Evolutionary conservation across 2,329 filamentous ascomycete genomes (phyloP), one percentile per base, ranked within the genome.

Genomic region (Ophiosphaerella korrae): DNA sequence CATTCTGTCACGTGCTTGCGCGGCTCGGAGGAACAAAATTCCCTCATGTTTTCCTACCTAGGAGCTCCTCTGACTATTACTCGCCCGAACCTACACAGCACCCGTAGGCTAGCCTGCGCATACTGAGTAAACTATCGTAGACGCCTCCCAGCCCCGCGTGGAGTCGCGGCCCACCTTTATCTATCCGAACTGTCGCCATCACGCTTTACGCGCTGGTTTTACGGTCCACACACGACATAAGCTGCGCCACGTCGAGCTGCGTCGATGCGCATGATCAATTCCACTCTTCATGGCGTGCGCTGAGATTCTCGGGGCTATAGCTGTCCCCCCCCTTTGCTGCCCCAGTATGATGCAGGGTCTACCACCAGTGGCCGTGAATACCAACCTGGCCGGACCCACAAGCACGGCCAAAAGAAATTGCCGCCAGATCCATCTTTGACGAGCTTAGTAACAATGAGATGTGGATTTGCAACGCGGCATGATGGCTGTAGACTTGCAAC

Each of bases 371-470:
- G 18, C 23, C 38, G 26, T 34, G 31, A 41, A 34, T 29, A 42
- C 18, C 18, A 21, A 21, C 16, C 31, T 36, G 26, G 39, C 14
- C 32, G 18, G 29, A 46, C 35, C 29, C 37, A 33, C 7, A 29
- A 34, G 14, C 24, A 39, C 12, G 12, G 23, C n/a, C 18, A 7
- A 26, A 38, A 32, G 29, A 37, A 13, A 32, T 24, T 8, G 24
- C 24, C 12, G 13, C 31, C 14, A 35, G 24, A 29, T 24, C 7
- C 31, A 31, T 40, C 8, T 7, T 37, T 29, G 31, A 53, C 45
- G 50, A 53, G 55, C 53, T 56, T 53, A 56, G 50, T 58, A 58
- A 58, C 48, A 36, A 38, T 56, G 48, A 47, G 44, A 44, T 47
- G 36, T 33, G 32, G 34, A 4, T 37, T 13, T 38, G 12, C 7